These are phyloP conservation scores for Albatrellus ellisii DNA, from an alignment of 768 basidiomycete genomes.

Conservation along the genomic window DNA sequence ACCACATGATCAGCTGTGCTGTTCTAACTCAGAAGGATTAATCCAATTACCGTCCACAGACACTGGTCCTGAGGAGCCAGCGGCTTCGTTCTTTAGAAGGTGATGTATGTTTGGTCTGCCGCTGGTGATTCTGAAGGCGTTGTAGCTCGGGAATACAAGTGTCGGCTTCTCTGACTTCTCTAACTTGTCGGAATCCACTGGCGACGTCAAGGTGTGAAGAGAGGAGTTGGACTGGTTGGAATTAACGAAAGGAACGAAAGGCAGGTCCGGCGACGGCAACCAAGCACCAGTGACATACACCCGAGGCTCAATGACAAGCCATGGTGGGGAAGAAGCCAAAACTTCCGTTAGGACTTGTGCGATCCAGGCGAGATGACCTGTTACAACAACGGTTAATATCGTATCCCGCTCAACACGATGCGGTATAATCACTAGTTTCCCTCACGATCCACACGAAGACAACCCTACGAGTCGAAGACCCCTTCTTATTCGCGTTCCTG, in stretches of 20 bases:
- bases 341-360: constrained; percentile 25
- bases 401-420: no score
- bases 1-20: not conserved
- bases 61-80: constrained; percentile 23
- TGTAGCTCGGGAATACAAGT: constrained; percentile 25
- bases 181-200: no score
- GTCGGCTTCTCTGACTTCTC: constrained; percentile 18
- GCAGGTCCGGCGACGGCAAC: constrained; percentile 8
- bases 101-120: constrained; percentile 31
- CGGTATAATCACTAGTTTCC: constrained; percentile 26
- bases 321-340: constrained; percentile 15
- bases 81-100: constrained; percentile 30
- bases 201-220: constrained; percentile 1
- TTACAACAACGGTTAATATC: no score
- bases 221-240: constrained; percentile 5
- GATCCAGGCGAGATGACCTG: constrained; percentile 31
- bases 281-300: constrained; percentile 28
- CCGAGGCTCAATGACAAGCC: constrained; percentile 26
- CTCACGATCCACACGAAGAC: constrained; percentile 42
- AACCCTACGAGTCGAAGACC: constrained; percentile 25
- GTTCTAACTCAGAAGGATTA: not conserved
- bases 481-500: constrained; percentile 13
- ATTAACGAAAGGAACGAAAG: no score
- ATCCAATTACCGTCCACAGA: constrained; percentile 31
- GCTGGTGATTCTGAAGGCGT: constrained; percentile 25